phyloP scores from a whole-genome alignment of 192 early-diverging fungal genomes.

The Piromyces sp. region DNA sequence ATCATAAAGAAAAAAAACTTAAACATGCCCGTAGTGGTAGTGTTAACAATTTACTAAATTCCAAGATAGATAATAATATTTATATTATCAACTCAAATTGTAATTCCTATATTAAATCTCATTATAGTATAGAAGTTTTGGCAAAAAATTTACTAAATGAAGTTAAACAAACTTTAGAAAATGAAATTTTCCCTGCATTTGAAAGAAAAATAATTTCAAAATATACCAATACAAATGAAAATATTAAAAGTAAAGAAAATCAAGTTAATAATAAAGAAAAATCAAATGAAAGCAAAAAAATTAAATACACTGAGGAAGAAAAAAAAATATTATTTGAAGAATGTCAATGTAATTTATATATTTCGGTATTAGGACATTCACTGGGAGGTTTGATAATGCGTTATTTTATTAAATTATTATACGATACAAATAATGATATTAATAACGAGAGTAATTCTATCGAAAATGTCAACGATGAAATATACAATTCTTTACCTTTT shows the following conservation, averaged over 20 bases:
- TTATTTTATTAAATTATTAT: not conserved
- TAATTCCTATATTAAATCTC: not conserved
- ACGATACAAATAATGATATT: not conserved
- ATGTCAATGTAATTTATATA: not conserved
- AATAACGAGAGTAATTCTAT: not conserved
- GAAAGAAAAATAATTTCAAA: not conserved
- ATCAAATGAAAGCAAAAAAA: not conserved
- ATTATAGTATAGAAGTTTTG: not conserved
- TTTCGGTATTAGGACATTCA: not conserved
- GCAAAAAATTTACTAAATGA: not conserved
- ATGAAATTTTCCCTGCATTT: not conserved
- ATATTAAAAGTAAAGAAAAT: too few species aligned
- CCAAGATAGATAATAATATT: not conserved
- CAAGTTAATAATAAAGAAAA: not conserved
- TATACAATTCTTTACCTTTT: not conserved
- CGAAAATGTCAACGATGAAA: not conserved
- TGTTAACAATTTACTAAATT: too few species aligned
- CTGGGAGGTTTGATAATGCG: not conserved
- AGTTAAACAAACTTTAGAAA: not conserved
- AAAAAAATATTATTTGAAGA: not conserved
- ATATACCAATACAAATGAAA: not conserved
- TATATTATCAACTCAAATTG: not conserved
- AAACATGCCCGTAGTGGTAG: not conserved
- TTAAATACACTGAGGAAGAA: not conserved
- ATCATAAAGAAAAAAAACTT: not conserved